phyloP scores from a whole-genome alignment of 1,284 basidiomycete genomes.

The Ustilago lituana region DNA sequence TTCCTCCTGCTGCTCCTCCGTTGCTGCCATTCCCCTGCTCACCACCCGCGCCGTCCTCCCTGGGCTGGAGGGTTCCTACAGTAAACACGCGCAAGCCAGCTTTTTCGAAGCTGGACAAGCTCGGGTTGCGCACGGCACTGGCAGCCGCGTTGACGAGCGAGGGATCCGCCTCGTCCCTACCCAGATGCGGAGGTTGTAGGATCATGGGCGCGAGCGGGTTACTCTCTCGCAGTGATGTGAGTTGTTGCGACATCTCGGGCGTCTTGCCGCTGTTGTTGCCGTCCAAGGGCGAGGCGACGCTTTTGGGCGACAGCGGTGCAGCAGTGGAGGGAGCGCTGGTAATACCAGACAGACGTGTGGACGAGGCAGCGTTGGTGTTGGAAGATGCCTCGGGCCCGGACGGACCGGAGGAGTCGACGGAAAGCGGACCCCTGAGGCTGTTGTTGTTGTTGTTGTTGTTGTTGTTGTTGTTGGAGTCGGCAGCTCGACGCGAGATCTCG shows the following conservation, averaged over 20 bases:
- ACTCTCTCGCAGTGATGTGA: slow-evolving; percentile 5
- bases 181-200: slow-evolving; percentile 51
- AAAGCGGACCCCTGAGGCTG: slow-evolving; percentile 4
- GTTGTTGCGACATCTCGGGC: slow-evolving; percentile 20
- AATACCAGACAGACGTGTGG: slow-evolving; percentile 20
- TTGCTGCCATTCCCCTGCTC: slow-evolving; percentile 5
- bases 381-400: slow-evolving; percentile 7
- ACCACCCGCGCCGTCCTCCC: slow-evolving; percentile 50
- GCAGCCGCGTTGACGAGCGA: slow-evolving; percentile 28
- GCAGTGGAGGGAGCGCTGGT: slow-evolving; percentile 29
- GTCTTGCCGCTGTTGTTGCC: slow-evolving; percentile 26
- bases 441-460: slow-evolving; percentile 1
- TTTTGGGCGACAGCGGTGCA: slow-evolving; percentile 49
- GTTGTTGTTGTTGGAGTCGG: not conserved
- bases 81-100: slow-evolving; percentile 77
- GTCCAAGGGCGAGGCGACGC: slow-evolving; percentile 37
- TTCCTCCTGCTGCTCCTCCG: slow-evolving; percentile 1
- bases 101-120: slow-evolving; percentile 16
- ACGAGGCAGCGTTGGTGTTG: slow-evolving; percentile 24
- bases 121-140: slow-evolving; percentile 34
- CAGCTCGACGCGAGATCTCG: slow-evolving; percentile 74
- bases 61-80: slow-evolving; percentile 79
- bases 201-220: slow-evolving; percentile 28
- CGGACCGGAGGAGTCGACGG: slow-evolving; percentile 14
- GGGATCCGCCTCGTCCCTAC: slow-evolving; percentile 30